Conservation (phyloP, 1,139 yeast genomes). For the Arxiozyma slooffiae region DNA sequence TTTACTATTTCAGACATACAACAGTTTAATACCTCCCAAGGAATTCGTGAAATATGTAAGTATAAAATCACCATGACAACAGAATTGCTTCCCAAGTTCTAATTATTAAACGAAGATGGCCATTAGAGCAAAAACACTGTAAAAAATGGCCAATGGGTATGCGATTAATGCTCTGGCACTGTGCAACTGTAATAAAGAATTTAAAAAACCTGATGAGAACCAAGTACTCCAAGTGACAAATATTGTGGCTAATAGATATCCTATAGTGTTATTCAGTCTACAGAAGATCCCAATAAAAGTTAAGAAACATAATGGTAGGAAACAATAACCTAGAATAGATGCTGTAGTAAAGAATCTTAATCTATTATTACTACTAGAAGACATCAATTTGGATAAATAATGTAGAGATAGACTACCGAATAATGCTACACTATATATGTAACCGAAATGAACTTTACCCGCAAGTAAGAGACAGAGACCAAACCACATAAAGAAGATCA, state of each 20-base stretch:
- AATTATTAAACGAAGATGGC: slow-evolving; percentile 83
- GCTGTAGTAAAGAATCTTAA: slow-evolving; percentile 38
- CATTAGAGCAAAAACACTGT: slow-evolving; percentile 91
- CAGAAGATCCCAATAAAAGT: slow-evolving; percentile 64
- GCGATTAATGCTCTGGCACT: slow-evolving; percentile 88
- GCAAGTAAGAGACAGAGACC: slow-evolving; percentile 75
- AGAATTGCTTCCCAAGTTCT: no score
- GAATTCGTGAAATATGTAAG: no score
- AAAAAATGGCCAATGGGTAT: slow-evolving; percentile 85
- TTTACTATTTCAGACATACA: no score
- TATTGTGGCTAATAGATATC: slow-evolving; percentile 58
- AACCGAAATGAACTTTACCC: slow-evolving; percentile 96
- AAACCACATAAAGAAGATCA: slow-evolving; percentile 75
- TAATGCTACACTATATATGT: slow-evolving; percentile 90
- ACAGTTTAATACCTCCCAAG: no score
- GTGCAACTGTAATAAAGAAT: slow-evolving; percentile 69
- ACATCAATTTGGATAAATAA: slow-evolving; percentile 75
- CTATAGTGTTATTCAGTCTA: slow-evolving; percentile 61
- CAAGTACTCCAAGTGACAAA: slow-evolving; percentile 91
- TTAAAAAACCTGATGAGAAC: slow-evolving; percentile 89
- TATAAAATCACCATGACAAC: background rate
- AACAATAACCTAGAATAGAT: slow-evolving; percentile 87
- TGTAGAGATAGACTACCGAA: slow-evolving; percentile 84
- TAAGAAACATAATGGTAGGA: slow-evolving; percentile 77
- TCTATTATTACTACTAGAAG: slow-evolving; percentile 18